Conservation (phyloP, 2,329 filamentous ascomycete species). For the Cercospora sp. region DNA sequence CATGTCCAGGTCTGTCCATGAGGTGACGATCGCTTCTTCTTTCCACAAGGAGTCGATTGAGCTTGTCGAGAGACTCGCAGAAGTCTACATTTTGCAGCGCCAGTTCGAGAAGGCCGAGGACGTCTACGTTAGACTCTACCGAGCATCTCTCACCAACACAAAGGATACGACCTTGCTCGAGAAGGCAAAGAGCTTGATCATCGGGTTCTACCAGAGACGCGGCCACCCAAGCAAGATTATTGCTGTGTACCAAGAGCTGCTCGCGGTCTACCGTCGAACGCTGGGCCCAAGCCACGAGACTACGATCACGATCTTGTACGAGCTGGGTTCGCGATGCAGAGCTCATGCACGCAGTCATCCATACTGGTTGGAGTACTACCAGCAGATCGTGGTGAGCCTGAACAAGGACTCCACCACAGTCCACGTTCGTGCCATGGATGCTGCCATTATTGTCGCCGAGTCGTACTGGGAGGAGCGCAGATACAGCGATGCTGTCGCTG, state of each 20-base stretch:
- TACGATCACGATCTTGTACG: slow-evolving; percentile 52
- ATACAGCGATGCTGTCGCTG: slow-evolving; percentile 45
- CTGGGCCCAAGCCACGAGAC: slow-evolving; percentile 44
- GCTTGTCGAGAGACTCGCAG: slow-evolving; percentile 49
- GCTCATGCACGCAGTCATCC: slow-evolving; percentile 45
- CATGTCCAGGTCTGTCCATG: slow-evolving; percentile 44
- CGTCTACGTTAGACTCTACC: slow-evolving; percentile 43
- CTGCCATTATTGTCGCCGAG: slow-evolving; percentile 45
- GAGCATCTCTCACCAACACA: slow-evolving; percentile 38
- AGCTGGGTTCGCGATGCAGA: slow-evolving; percentile 43
- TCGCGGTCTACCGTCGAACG: slow-evolving; percentile 39
- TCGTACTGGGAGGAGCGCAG: slow-evolving; percentile 51
- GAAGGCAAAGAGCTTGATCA: slow-evolving; percentile 38
- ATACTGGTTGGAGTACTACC: slow-evolving; percentile 50
- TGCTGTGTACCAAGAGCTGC: slow-evolving; percentile 40
- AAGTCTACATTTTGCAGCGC: slow-evolving; percentile 47
- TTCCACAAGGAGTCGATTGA: slow-evolving; percentile 50
- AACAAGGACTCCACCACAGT: slow-evolving; percentile 44
- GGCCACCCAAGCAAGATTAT: slow-evolving; percentile 42
- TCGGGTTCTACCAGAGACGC: slow-evolving; percentile 43
- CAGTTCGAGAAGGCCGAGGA: slow-evolving; percentile 44
- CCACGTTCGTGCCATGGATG: slow-evolving; percentile 44
- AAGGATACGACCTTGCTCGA: slow-evolving; percentile 37
- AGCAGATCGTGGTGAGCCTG: slow-evolving; percentile 47
- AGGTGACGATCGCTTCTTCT: slow-evolving; percentile 45